phyloP scores from a whole-genome alignment of 257 asterid genomes.

The Echites panduratus region DNA sequence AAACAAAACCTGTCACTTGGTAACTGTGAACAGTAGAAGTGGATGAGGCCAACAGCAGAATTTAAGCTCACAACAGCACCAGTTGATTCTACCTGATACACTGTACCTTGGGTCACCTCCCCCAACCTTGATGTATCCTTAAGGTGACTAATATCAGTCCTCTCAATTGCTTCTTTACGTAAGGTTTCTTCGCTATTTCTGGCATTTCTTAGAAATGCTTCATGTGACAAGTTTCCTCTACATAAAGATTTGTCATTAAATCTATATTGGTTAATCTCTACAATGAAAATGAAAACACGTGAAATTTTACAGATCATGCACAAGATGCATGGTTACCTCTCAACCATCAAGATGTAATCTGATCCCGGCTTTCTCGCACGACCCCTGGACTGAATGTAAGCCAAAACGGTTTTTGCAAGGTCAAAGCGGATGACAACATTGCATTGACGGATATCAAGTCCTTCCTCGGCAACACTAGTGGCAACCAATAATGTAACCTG shows the following conservation, averaged over 20 bases:
- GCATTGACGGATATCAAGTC: constrained; percentile 98
- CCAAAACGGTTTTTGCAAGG: constrained; percentile 97
- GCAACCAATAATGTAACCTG: constrained; percentile 97
- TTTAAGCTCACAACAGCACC: constrained; percentile 99
- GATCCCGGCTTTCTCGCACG: constrained; percentile 99
- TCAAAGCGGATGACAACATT: constrained; percentile 99
- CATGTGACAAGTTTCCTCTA: constrained; percentile 81
- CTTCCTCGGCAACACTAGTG: constrained; percentile 99
- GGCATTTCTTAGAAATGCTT: constrained; percentile 89
- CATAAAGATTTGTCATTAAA: constrained; percentile 26
- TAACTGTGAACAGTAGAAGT: constrained; percentile 94
- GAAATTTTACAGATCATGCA: constrained; percentile 11
- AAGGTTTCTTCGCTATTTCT: constrained; percentile 94
- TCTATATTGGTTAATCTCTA: constrained; percentile 5
- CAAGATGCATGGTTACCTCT: constrained; percentile 54
- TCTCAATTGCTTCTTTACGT: constrained; percentile 97
- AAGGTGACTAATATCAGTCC: constrained; percentile 95
- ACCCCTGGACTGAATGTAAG: constrained; percentile 97
- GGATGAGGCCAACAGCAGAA: constrained; percentile 97
- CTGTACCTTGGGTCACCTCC: constrained; percentile 49
- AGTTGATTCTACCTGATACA: constrained; percentile 93
- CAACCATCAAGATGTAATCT: constrained; percentile 97
- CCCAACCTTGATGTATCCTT: constrained; percentile 53
- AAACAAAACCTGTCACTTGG: constrained; percentile 97
- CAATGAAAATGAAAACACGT: constrained; percentile 16